phyloP scores from a whole-genome alignment of 2,329 filamentous ascomycete species.

The Penicillium expansum region DNA sequence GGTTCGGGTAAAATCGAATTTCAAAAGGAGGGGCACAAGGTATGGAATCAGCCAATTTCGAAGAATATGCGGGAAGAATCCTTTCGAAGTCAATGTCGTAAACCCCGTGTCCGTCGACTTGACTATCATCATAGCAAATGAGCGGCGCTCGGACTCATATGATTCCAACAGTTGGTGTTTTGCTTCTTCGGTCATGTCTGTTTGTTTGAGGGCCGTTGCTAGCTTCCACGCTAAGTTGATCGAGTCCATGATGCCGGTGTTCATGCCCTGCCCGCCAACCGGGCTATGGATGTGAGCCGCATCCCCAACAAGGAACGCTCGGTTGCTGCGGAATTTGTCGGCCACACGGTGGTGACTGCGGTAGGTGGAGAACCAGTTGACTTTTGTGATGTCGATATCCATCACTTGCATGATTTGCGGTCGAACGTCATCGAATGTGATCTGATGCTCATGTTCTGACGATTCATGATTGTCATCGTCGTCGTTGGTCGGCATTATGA shows the following conservation, averaged over 20 bases:
- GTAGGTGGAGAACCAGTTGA: constrained; percentile 47
- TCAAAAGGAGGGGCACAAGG: constrained; percentile 27
- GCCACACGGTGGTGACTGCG: constrained; percentile 47
- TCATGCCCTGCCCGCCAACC: constrained; percentile 58
- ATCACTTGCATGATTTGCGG: constrained; percentile 22
- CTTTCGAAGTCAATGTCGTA: constrained; percentile 38
- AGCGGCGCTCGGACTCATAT: constrained; percentile 50
- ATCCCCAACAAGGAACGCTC: constrained; percentile 57
- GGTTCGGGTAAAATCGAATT: constrained; percentile 18
- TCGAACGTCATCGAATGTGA: constrained; percentile 33
- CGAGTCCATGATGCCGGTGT: constrained; percentile 55
- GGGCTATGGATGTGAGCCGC: constrained; percentile 58
- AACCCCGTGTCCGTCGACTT: constrained; percentile 46
- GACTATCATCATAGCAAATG: constrained; percentile 47
- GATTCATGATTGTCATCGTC: constrained; percentile 9
- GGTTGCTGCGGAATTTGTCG: constrained; percentile 45
- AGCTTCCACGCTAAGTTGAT: constrained; percentile 58
- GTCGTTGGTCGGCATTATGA: constrained; percentile 9
- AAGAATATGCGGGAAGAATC: constrained; percentile 42
- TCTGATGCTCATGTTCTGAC: constrained; percentile 18
- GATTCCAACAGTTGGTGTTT: constrained; percentile 46
- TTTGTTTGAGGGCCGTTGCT: constrained; percentile 42
- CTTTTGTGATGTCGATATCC: constrained; percentile 26
- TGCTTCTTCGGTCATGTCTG: constrained; percentile 27
- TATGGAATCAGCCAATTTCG: constrained; percentile 42